phyloP scores from a whole-genome alignment of 2,329 filamentous ascomycete species.

The Cytospora paraplurivora region DNA sequence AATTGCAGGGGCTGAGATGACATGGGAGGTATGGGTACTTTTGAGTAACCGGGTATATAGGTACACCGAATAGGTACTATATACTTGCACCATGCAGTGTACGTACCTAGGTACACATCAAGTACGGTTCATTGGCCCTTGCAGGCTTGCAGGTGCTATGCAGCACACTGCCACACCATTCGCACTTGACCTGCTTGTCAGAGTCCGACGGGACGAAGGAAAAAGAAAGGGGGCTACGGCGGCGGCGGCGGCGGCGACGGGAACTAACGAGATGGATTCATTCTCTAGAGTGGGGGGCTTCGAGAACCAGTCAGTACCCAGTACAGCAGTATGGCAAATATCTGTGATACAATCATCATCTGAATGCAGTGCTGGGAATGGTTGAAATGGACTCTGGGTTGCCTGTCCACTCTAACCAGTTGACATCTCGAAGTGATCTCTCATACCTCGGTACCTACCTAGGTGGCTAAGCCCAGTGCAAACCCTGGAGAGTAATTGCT shows the following conservation, averaged over 20 bases:
- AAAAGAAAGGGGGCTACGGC: constrained; percentile 16
- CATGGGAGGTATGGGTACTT: background rate
- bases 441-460: background rate
- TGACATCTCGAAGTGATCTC: no score
- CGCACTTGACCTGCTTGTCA: background rate
- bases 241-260: background rate
- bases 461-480: background rate
- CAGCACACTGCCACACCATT: background rate
- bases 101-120: background rate
- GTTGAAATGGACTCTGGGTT: no score
- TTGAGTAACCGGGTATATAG: background rate
- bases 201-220: background rate
- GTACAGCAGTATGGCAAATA: no score
- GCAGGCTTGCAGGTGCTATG: constrained; percentile 1
- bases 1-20: background rate
- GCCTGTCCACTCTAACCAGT: no score
- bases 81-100: background rate
- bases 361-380: background rate
- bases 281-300: background rate
- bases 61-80: background rate
- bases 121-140: background rate
- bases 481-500: no score
- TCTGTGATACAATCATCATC: background rate
- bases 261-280: constrained; percentile 18
- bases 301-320: no score